Base-by-base conservation (phyloP, 2,329 filamentous ascomycete genomes). In the Xylariaceae sp. region DNA sequence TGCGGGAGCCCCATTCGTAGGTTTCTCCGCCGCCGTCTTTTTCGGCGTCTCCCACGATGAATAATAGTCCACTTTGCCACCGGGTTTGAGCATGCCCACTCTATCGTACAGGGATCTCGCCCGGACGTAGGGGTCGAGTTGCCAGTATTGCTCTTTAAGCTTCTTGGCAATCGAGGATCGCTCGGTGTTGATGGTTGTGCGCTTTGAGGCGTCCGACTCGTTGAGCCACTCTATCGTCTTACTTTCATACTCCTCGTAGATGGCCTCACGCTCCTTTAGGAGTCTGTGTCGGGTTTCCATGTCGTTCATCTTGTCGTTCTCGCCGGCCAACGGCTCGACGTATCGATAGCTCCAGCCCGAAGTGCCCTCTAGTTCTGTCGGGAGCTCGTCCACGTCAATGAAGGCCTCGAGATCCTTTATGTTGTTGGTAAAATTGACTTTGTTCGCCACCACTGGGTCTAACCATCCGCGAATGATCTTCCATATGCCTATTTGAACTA, bases 381-480 rank as follows among this genome's bases (percentile, higher is more conserved):
- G 80, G 56, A 97, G 87, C 42, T 85, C 83, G 41, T 75, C 75
- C 36, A 75, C 75, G 11, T 83, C 77, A 49, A 99, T 86, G 65
- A 86, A 96, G 48, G 83, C 75, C 56, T 87, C 81, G 46, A 99
- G 75, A 46, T 96, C 92, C 47, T 86, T 79, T 48, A 83, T 74
- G 58, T 83, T 89, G 64, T 90, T 94, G 50, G 89, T 94, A 68
- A 97, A 97, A 67, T 96, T 85, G 17, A 99, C 87, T 70, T 99
- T 99, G 64, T 82, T 79, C 19, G 94, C 94, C 27, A 99, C 92
- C 3, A 99, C 92, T 2, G 94, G 94, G 67, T 99, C 94, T 35
- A 99, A 81, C 94, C 94, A 99, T 59, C 91, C 90, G 57, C 83
- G 85, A 66, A 99, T 95, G 57, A 99, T 89, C 66, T 83, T 90